Conservation (phyloP, 805 yeast species). For the Metschnikowia orientalis region DNA sequence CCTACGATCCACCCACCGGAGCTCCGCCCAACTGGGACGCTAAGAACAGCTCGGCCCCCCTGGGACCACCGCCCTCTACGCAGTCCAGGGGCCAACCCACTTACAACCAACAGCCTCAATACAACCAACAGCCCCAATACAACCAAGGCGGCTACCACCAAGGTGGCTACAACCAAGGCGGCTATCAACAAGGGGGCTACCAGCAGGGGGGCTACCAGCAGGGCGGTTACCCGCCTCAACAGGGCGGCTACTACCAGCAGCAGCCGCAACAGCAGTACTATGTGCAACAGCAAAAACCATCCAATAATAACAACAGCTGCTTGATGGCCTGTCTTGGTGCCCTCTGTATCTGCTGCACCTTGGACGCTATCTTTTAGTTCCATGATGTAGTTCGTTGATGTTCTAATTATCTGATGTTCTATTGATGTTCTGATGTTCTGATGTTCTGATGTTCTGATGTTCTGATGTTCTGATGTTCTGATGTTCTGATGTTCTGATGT, state of each 20-base stretch:
- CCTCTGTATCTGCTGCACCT: conserved; percentile 36
- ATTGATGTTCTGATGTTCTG: no score
- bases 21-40: conserved; percentile 26
- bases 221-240: conserved; percentile 22
- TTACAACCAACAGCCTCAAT: conserved; percentile 15
- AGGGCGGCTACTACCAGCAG: conserved; percentile 34
- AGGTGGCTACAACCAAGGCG: conserved; percentile 12
- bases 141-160: conserved; percentile 14
- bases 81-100: conserved; percentile 22
- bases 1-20: conserved; percentile 27
- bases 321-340: conserved; percentile 40
- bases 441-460: no score
- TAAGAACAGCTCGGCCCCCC: conserved; percentile 12
- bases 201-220: conserved; percentile 15
- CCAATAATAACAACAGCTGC: conserved; percentile 28
- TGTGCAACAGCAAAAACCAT: conserved; percentile 35
- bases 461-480: no score
- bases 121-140: conserved; percentile 13
- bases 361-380: conserved; percentile 24
- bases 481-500: no score
- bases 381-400: background rate
- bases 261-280: conserved; percentile 38
- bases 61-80: conserved; percentile 14
- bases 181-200: conserved; percentile 15
- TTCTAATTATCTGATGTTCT: background rate